Percentiles rank a stretch among this genome's conserved stretches.
Evolutionary conservation across 805 yeast genomes (phyloP).

Genomic region (Hanseniaspora pseudoguilliermondii): DNA sequence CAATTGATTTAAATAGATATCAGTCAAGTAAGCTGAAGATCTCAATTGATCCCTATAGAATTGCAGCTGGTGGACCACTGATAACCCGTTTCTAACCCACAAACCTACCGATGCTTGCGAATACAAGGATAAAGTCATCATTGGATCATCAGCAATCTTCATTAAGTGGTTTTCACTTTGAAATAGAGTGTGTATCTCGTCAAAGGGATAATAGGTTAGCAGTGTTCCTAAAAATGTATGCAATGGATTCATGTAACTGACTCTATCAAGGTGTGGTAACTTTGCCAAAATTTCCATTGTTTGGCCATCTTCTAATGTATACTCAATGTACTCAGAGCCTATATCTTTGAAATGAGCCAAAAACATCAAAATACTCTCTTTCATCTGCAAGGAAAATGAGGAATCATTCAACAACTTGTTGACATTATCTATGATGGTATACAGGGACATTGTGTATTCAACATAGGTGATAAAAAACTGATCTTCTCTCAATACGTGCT

Average conservation of each 20-base stretch:
- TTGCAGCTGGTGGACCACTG: constrained; percentile 39
- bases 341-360: constrained; percentile 24
- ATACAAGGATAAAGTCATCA: constrained; percentile 48
- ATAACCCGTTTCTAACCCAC: constrained; percentile 64
- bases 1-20: constrained; percentile 57
- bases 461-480: constrained; percentile 39
- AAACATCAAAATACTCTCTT: constrained; percentile 28
- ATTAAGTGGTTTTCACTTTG: constrained; percentile 29
- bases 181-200: constrained; percentile 19
- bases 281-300: constrained; percentile 26
- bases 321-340: constrained; percentile 9
- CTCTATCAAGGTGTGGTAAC: constrained; percentile 37
- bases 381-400: constrained; percentile 1
- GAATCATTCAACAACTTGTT: constrained; percentile 18
- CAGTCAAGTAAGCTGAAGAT: constrained; percentile 52
- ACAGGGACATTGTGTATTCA: constrained; percentile 35
- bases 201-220: constrained; percentile 23
- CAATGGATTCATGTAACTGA: constrained; percentile 48
- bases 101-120: constrained; percentile 51
- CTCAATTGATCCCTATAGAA: constrained; percentile 38
- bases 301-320: constrained; percentile 20
- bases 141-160: constrained; percentile 41
- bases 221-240: constrained; percentile 40
- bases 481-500: constrained; percentile 52
- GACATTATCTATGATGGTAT: constrained; percentile 33